Evolutionary conservation across 352 stramenopile genomes (phyloP).

Genomic region (Blastocystis sp.): DNA sequence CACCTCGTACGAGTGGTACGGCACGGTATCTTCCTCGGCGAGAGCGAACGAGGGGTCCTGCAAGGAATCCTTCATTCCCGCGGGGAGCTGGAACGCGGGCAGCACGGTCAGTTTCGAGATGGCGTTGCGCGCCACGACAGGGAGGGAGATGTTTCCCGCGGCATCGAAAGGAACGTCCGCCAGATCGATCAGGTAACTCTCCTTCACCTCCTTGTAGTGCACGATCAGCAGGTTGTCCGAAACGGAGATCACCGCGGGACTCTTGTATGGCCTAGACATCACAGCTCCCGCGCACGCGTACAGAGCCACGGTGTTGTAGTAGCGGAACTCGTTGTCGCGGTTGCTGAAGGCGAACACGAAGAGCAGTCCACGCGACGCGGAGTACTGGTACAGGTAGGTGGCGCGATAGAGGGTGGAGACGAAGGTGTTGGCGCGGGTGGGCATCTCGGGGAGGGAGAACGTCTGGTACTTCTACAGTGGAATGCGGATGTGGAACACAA

Average conservation of each 20-base stretch:
- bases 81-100: background rate
- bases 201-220: background rate
- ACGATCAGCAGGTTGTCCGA: constrained; percentile 61
- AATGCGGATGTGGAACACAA: background rate
- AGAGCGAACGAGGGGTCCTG: constrained; percentile 40
- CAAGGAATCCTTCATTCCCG: background rate
- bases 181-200: constrained; percentile 13
- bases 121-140: background rate
- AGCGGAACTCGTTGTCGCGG: constrained; percentile 48
- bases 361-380: constrained; percentile 4
- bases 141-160: constrained; percentile 9
- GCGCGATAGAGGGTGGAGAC: constrained; percentile 59
- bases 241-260: constrained; percentile 31
- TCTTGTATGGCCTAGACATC: background rate
- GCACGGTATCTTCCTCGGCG: background rate
- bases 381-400: constrained; percentile 66
- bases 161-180: constrained; percentile 50
- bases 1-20: constrained; percentile 52
- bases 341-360: constrained; percentile 69
- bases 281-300: background rate
- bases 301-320: constrained; percentile 67
- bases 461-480: constrained; percentile 34
- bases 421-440: background rate
- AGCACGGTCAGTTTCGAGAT: constrained; percentile 8
- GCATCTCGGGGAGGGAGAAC: constrained; percentile 16